Percentiles rank a stretch among this genome's conserved stretches.
phyloP scores from a whole-genome alignment of 306 rosid genomes.

The Lathyrus aphaca region DNA sequence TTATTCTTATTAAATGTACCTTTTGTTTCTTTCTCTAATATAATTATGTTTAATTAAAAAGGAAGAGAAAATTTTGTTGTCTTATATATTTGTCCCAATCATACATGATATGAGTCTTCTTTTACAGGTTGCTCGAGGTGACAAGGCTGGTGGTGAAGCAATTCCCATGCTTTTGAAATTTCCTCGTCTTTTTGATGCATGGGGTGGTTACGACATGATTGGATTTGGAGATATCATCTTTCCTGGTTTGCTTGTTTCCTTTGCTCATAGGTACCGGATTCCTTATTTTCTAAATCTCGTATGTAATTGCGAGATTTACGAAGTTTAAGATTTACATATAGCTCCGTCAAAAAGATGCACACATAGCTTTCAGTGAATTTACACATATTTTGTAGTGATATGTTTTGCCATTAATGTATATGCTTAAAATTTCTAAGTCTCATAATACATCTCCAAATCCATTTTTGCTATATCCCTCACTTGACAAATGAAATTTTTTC shows the following conservation, averaged over 20 bases:
- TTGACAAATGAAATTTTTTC: too few relatives aligned
- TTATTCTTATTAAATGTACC: constrained; percentile 24
- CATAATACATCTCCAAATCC: too few relatives aligned
- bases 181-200: constrained; percentile 82
- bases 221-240: constrained; percentile 95
- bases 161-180: constrained; percentile 89
- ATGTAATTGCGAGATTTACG: constrained; percentile 18
- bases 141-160: constrained; percentile 87
- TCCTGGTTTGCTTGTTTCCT: constrained; percentile 90
- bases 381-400: constrained; percentile 24
- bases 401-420: too few relatives aligned
- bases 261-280: constrained; percentile 69
- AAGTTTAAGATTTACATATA: constrained; percentile 6
- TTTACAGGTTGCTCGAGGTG: constrained; percentile 90
- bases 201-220: constrained; percentile 97
- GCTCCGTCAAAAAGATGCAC: constrained; percentile 7
- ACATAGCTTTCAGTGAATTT: constrained; percentile 11
- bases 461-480: too few relatives aligned
- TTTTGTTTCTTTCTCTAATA: constrained; percentile 16
- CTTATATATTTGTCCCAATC: constrained; percentile 10
- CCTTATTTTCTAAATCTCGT: constrained; percentile 16
- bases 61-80: constrained; percentile 16
- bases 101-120: constrained; percentile 24
- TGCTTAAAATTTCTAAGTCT: too few relatives aligned
- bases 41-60: constrained; percentile 15